Evolutionary conservation across 2,329 filamentous ascomycete genomes (phyloP).

Genomic region (Alternaria postmessia): DNA sequence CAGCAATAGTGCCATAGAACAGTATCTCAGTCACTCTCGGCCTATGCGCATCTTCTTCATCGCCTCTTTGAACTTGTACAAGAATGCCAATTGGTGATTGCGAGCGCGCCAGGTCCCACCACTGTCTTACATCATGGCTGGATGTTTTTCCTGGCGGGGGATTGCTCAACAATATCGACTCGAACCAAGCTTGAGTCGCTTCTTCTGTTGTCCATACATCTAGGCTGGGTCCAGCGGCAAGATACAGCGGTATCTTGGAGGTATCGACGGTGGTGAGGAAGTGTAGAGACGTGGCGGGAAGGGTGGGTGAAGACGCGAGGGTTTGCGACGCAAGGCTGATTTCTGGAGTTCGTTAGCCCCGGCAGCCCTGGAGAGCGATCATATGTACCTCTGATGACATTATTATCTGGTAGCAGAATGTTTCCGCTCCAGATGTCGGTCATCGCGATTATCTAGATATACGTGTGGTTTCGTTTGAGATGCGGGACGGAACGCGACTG

Average conservation of each 20-base stretch:
- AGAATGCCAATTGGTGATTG: slow-evolving; percentile 54
- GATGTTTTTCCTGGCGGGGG: slow-evolving; percentile 7
- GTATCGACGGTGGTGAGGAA: slow-evolving; percentile 54
- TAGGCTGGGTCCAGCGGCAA: slow-evolving; percentile 49
- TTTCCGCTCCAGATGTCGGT: slow-evolving; percentile 46
- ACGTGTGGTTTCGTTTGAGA: neutral
- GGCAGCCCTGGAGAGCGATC: no score
- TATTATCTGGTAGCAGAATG: slow-evolving; percentile 41
- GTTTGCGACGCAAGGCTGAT: slow-evolving; percentile 38
- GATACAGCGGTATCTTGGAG: slow-evolving; percentile 51
- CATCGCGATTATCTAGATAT: slow-evolving; percentile 26
- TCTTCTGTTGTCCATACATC: slow-evolving; percentile 49
- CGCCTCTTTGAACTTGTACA: slow-evolving; percentile 35
- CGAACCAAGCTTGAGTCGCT: slow-evolving; percentile 53
- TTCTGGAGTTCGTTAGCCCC: slow-evolving; percentile 26
- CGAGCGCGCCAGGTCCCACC: slow-evolving; percentile 49
- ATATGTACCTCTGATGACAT: slow-evolving; percentile 33
- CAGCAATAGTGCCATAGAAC: slow-evolving; percentile 53
- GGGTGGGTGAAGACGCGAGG: slow-evolving; percentile 22
- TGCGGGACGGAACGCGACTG: slow-evolving; percentile 1
- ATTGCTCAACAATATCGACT: slow-evolving; percentile 43
- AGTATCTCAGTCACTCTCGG: slow-evolving; percentile 54
- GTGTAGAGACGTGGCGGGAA: slow-evolving; percentile 32
- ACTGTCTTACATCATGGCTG: slow-evolving; percentile 25
- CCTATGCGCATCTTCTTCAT: neutral